Percentiles rank a stretch among this genome's conserved stretches.
Evolutionary conservation across 257 asterid genomes (phyloP).

Genomic region (Penstemon newberryi): DNA sequence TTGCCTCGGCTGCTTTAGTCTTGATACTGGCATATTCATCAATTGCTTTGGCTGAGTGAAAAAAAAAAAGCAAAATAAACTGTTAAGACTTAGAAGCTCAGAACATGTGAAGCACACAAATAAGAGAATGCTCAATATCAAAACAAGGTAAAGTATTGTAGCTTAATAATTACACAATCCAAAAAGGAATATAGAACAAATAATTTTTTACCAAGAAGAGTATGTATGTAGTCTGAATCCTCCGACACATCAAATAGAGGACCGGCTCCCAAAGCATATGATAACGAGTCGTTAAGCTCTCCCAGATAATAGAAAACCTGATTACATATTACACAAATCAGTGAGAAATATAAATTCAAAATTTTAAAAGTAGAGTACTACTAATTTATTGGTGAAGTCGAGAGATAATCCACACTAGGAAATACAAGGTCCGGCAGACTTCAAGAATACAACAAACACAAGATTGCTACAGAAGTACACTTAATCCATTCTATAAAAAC

Average conservation of each 20-base stretch:
- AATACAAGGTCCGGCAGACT: neutral
- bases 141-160: slow-evolving; percentile 6
- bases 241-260: slow-evolving; percentile 81
- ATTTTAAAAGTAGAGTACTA: neutral
- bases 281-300: slow-evolving; percentile 76
- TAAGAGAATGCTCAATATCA: neutral
- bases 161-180: neutral
- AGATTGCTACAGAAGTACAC: neutral
- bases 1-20: slow-evolving; percentile 78
- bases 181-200: slow-evolving; percentile 7
- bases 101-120: slow-evolving; percentile 16
- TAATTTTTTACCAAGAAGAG: slow-evolving; percentile 67
- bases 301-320: slow-evolving; percentile 94
- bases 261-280: slow-evolving; percentile 94
- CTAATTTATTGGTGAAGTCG: neutral
- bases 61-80: slow-evolving; percentile 26
- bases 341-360: neutral
- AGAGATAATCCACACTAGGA: neutral
- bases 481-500: neutral
- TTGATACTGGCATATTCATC: slow-evolving; percentile 87
- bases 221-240: slow-evolving; percentile 85
- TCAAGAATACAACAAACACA: neutral
- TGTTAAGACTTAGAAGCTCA: slow-evolving; percentile 21
- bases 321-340: slow-evolving; percentile 13
- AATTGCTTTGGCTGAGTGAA: slow-evolving; percentile 75